Base-by-base conservation (phyloP, 2,329 filamentous ascomycete genomes). In the Ascocoryne sarcoides region DNA sequence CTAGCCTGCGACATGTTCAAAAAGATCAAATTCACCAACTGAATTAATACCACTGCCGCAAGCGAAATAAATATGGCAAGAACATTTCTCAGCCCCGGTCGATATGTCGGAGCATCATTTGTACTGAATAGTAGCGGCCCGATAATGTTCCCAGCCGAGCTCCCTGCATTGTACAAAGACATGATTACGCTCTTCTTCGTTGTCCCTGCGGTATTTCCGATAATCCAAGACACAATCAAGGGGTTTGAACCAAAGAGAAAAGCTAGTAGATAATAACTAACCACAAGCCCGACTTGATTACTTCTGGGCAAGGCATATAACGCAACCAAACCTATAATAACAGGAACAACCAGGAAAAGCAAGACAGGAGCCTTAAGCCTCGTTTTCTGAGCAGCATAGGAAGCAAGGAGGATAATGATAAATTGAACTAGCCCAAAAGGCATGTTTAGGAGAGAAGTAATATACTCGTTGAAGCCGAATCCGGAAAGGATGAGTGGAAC, bases 171-270 rank as follows among this genome's bases (percentile, higher is more conserved):
- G 64, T 75, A 83, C 1, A 81, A 60, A 0, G 72, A 74, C 68
- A 82, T 77, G 29, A 77, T 68, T 36, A 74, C 66, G 0, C 76
- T 76, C 53, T 79, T 80, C 60, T 84, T 83, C 2, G 79, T 82
- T 12, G 71, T 74, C 5, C 80, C 81, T 0, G 68, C 80, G 0
- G 77, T 82, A 56, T 84, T 84, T 5, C 72, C 76, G 4, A 83
- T 69, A 42, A 83, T 77, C 80, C 80, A 85, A 0, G 75, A 70
- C 0, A 83, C 73, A 18, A 82, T 72, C 8, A 84, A 63, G 0
- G 79, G 79, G 50, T 80, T 82, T 1, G 71, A 75, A 1, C 76
- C 76, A 45, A 77, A 84, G 7, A 83, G 62, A 56, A 82, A 83
- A 0, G 76, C 73, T 1, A 82, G 67, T 2, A 83, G 63, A 49